A percentile compares a stretch with the other conserved stretches of the same genome.
Conservation (phyloP, 495 filamentous ascomycete genomes). For the Aspergillus carlsbadensis region DNA sequence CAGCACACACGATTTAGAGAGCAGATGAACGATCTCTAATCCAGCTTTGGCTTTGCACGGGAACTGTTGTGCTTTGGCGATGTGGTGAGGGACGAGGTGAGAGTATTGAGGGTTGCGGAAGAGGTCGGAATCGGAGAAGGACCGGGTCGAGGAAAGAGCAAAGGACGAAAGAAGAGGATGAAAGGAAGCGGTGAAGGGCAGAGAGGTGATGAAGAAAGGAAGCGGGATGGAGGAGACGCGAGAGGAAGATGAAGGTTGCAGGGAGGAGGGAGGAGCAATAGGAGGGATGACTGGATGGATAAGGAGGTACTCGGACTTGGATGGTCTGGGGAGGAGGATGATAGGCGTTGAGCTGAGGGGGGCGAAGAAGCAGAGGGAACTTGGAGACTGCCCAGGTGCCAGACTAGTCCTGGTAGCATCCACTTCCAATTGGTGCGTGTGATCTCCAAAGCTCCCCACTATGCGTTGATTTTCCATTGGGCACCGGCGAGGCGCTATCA, state of each 20-base stretch:
- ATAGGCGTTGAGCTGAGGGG: constrained; percentile 14
- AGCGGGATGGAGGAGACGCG: constrained; percentile 27
- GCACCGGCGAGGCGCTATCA: background rate
- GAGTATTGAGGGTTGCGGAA: constrained; percentile 1
- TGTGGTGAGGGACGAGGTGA: background rate
- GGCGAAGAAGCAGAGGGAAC: constrained; percentile 19
- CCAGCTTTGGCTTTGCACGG: constrained; percentile 14
- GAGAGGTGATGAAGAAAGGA: constrained; percentile 19
- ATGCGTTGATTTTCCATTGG: constrained; percentile 4
- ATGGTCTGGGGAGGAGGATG: constrained; percentile 12
- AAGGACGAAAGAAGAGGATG: constrained; percentile 15
- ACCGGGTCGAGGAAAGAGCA: constrained; percentile 12
- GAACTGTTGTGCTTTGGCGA: constrained; percentile 8
- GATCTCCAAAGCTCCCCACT: constrained; percentile 17
- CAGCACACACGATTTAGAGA: constrained; percentile 14
- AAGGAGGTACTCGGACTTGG: background rate
- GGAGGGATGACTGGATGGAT: constrained; percentile 17
- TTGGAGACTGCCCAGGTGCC: too few relatives aligned
- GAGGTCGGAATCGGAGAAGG: constrained; percentile 3
- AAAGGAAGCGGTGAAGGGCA: constrained; percentile 14
- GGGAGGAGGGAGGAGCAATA: background rate
- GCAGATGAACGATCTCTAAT: constrained; percentile 6
- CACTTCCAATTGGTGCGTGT: constrained; percentile 13
- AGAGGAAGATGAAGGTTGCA: constrained; percentile 17
- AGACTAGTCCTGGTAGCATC: background rate